These are phyloP conservation scores for Acer campestre DNA, from an alignment of 345 rosid genomes.

Conservation along the genomic window DNA sequence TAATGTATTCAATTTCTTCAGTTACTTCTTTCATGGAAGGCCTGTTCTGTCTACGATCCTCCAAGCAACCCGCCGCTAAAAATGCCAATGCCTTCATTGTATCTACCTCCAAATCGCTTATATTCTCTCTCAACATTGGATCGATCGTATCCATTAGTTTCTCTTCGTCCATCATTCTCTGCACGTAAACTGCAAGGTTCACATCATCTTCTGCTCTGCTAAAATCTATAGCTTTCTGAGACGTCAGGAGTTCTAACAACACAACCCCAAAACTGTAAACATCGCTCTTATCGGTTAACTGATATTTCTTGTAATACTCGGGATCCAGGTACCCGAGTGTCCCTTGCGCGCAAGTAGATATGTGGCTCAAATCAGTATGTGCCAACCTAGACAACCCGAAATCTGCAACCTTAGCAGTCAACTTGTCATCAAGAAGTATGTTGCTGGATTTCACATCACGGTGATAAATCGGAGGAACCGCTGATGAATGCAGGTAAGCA, in stretches of 20 bases:
- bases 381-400: conserved; percentile 56
- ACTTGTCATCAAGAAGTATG: conserved; percentile 48
- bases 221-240: conserved; percentile 49
- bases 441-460: conserved; percentile 59
- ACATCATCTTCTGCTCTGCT: conserved; percentile 44
- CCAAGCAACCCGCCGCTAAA: conserved; percentile 52
- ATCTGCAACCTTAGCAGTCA: conserved; percentile 50
- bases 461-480: conserved; percentile 47
- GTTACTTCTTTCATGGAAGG: conserved; percentile 68
- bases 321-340: conserved; percentile 58
- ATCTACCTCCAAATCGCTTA: conserved; percentile 35
- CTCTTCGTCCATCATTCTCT: conserved; percentile 43
- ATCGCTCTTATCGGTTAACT: conserved; percentile 56
- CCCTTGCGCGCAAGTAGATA: conserved; percentile 59
- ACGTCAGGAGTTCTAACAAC: conserved; percentile 48
- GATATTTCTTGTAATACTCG: conserved; percentile 45
- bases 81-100: conserved; percentile 53
- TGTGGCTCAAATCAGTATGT: conserved; percentile 42
- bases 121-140: conserved; percentile 35
- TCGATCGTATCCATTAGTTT: conserved; percentile 40
- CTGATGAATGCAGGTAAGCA: conserved; percentile 51
- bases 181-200: conserved; percentile 45
- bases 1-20: conserved; percentile 54
- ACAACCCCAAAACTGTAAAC: conserved; percentile 62
- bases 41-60: conserved; percentile 60